Conservation (phyloP, 345 rosid genomes). For the Geranium rotundifolium region DNA sequence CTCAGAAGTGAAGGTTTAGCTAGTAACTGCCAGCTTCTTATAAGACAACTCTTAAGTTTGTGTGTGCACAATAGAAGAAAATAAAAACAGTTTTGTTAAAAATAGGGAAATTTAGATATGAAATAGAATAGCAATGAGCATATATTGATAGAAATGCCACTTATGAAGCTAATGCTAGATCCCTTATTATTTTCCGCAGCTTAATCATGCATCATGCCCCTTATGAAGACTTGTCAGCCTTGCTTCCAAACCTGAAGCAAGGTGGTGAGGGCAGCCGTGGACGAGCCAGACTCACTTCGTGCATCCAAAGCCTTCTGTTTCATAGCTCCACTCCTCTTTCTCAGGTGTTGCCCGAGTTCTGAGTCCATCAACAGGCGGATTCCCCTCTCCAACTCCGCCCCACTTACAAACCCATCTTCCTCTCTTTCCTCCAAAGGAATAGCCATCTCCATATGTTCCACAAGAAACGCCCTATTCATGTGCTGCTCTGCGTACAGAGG, state of each 20-base stretch:
- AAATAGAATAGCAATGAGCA: no score
- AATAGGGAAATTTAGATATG: no score
- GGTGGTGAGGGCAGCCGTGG: constrained; percentile 2
- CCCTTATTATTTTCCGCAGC: no score
- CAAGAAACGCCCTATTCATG: constrained; percentile 14
- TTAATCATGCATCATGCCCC: no score
- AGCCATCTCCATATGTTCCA: constrained; percentile 3
- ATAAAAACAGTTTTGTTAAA: no score
- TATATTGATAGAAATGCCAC: no score
- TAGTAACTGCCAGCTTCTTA: no score
- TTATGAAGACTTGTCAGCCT: no score
- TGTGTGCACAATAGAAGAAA: no score
- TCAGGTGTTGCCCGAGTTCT: constrained; percentile 7
- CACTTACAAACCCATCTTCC: constrained; percentile 11
- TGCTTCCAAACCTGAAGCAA: neutral
- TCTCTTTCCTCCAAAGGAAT: constrained; percentile 1
- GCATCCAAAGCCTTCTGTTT: constrained; percentile 4
- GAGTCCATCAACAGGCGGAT: constrained; percentile 11
- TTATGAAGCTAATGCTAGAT: no score
- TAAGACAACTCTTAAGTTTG: no score
- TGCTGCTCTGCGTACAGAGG: constrained; percentile 24
- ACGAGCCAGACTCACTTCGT: constrained; percentile 14
- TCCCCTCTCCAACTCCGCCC: constrained; percentile 12
- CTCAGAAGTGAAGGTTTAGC: no score
- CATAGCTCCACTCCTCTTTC: constrained; percentile 7